Conservation (phyloP, 2,329 filamentous ascomycete species). For the Fusarium incarnatum region DNA sequence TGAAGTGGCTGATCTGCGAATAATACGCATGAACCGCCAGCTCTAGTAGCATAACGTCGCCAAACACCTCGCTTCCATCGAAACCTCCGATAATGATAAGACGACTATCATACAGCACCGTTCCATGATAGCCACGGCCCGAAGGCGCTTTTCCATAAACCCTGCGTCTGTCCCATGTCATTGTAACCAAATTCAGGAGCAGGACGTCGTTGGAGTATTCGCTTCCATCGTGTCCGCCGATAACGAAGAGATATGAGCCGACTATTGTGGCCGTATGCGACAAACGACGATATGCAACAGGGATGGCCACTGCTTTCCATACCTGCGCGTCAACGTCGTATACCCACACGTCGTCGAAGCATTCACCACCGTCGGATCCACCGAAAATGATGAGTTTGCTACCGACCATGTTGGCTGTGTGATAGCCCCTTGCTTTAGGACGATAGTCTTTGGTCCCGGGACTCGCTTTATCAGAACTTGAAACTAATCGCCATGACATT, state of each 20-base stretch:
- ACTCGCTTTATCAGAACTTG: conserved; percentile 56
- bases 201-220: conserved; percentile 78
- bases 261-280: conserved; percentile 77
- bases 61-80: conserved; percentile 75
- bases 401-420: conserved; percentile 79
- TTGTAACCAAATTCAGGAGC: conserved; percentile 76
- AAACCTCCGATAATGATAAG: conserved; percentile 75
- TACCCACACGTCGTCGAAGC: conserved; percentile 79
- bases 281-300: conserved; percentile 71
- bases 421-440: conserved; percentile 75
- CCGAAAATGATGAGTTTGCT: conserved; percentile 79
- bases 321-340: conserved; percentile 73
- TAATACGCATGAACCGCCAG: conserved; percentile 78
- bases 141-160: conserved; percentile 73
- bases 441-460: conserved; percentile 54
- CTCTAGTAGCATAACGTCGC: conserved; percentile 75
- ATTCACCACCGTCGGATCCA: conserved; percentile 76
- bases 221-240: conserved; percentile 76
- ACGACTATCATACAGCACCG: conserved; percentile 73
- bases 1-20: conserved; percentile 79
- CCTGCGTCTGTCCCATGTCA: conserved; percentile 77
- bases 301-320: conserved; percentile 71
- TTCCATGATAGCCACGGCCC: conserved; percentile 74
- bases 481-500: conserved; percentile 76
- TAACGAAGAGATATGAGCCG: conserved; percentile 76